phyloP scores from a whole-genome alignment of 306 rosid species.

The Trifolium subterraneum region DNA sequence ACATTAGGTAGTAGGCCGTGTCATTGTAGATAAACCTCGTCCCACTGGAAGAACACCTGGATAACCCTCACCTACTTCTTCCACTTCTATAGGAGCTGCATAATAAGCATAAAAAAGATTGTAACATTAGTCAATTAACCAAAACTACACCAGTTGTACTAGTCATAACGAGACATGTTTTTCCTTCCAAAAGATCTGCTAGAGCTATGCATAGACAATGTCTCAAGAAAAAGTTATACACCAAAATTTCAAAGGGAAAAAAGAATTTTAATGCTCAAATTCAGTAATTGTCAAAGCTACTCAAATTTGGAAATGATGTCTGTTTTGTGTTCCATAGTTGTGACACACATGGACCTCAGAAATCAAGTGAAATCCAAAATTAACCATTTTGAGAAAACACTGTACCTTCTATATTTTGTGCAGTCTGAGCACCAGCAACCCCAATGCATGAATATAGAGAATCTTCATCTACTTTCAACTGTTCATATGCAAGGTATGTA shows the following conservation, averaged over 20 bases:
- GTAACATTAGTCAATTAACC: conserved; percentile 18
- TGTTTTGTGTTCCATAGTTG: conserved; percentile 23
- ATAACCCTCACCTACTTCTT: conserved; percentile 63
- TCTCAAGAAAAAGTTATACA: not conserved
- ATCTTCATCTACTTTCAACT: conserved; percentile 84
- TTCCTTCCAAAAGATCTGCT: conserved; percentile 7
- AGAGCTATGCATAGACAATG: conserved; percentile 1
- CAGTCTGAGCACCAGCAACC: conserved; percentile 87
- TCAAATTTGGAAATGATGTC: conserved; percentile 29
- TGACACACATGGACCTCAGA: conserved; percentile 4
- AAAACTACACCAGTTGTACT: conserved; percentile 3
- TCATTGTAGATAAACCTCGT: conserved; percentile 96
- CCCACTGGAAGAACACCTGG: conserved; percentile 82
- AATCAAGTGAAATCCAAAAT: conserved; percentile 33
- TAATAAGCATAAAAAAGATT: not conserved
- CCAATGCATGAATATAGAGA: conserved; percentile 90
- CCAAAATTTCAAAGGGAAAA: not conserved
- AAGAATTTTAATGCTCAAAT: conserved; percentile 4
- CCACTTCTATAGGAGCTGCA: conserved; percentile 75
- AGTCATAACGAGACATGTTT: conserved; percentile 7
- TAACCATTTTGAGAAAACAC: conserved; percentile 33
- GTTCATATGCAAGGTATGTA: conserved; percentile 82
- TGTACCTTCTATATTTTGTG: conserved; percentile 62
- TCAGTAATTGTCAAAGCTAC: conserved; percentile 12
- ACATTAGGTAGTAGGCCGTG: conserved; percentile 86